Evolutionary conservation across 148 eudicot genomes (phyloP).

Genomic region (Amaranthus hypochondriacus): DNA sequence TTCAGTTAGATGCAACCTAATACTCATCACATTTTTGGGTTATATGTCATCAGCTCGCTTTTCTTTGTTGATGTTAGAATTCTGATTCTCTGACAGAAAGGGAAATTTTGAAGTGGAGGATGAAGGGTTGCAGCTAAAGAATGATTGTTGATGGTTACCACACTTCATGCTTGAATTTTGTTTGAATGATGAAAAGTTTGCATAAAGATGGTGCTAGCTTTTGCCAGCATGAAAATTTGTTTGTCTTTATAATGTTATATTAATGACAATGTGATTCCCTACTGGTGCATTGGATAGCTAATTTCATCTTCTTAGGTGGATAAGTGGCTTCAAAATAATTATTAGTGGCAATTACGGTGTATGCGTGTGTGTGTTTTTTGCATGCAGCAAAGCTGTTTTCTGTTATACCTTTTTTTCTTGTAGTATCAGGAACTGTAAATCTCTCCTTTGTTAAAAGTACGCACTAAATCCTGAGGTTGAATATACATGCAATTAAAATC

Average conservation of each 20-base stretch:
- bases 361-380: too few species aligned
- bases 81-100: too few species aligned
- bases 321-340: neutral
- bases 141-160: too few species aligned
- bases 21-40: too few species aligned
- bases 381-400: too few species aligned
- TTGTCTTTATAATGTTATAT: neutral
- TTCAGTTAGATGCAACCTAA: too few species aligned
- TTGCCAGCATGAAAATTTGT: neutral
- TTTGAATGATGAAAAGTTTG: too few species aligned
- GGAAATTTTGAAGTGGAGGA: too few species aligned
- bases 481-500: neutral
- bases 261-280: neutral
- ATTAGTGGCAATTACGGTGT: neutral
- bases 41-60: too few species aligned
- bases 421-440: neutral
- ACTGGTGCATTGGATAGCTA: neutral
- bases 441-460: neutral
- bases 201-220: neutral
- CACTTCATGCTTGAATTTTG: too few species aligned
- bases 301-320: neutral
- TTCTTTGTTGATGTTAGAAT: too few species aligned
- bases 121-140: too few species aligned
- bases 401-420: neutral
- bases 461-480: neutral